Evolutionary conservation across 306 rosid species (phyloP).

Genomic region (Cucurbita moschata): DNA sequence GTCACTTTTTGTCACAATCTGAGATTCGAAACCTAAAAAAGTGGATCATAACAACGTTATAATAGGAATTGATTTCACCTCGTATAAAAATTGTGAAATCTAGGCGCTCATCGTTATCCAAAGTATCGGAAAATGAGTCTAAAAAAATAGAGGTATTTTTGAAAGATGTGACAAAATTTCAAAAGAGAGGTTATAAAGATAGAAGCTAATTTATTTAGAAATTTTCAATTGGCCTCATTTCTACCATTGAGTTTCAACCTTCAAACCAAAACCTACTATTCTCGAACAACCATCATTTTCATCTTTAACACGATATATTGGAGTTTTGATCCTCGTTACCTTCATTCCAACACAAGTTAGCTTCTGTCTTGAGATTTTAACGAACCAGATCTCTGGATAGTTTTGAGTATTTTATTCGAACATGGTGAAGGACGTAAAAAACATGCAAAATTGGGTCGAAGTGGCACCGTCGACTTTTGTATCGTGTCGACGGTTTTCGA

Average conservation of each 20-base stretch:
- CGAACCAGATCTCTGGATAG: neutral
- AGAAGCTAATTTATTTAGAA: too few species aligned
- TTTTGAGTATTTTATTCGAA: neutral
- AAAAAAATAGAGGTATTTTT: too few species aligned
- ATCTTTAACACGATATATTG: neutral
- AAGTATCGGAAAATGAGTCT: too few species aligned
- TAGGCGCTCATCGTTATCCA: too few species aligned
- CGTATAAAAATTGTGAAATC: too few species aligned
- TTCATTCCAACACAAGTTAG: neutral
- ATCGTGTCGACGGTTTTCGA: conserved; percentile 12
- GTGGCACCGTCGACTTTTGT: conserved; percentile 39
- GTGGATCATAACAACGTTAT: too few species aligned
- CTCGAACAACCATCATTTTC: neutral
- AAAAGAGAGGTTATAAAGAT: too few species aligned
- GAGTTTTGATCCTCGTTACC: neutral
- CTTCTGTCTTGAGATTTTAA: neutral
- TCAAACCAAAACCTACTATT: neutral
- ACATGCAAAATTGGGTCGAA: conserved; percentile 30
- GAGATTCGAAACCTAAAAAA: too few species aligned
- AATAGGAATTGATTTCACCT: too few species aligned
- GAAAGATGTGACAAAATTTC: too few species aligned
- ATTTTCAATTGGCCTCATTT: neutral
- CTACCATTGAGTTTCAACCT: neutral
- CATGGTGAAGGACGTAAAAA: conserved; percentile 31
- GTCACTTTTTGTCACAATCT: too few species aligned